Evolutionary conservation across 495 filamentous ascomycete species (phyloP), one percentile per base, ranked within the genome.

Genomic region (Penicillium subrubescens): DNA sequence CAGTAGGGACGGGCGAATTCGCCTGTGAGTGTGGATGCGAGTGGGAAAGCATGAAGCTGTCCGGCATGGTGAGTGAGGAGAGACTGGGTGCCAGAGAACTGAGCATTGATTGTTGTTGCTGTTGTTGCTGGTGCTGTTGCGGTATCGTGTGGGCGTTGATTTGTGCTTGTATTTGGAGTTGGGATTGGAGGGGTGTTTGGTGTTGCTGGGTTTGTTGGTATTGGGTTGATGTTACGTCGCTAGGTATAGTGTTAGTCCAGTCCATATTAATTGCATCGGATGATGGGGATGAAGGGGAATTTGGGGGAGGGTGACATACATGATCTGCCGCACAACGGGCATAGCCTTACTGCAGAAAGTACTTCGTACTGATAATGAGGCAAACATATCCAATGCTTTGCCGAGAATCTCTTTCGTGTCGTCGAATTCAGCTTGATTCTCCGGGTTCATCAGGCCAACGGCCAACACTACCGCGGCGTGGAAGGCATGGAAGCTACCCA

Each of bases 291-390:
- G 41, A 31, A 27, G 21, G 21, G 25, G 15, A 14, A 12, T 33
- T 33, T 8, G 31, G 1, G n/a, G 25, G 25, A 27, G 25, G 25
- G 25, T 27, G 25, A 71, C 74, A 31, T 71, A 79, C 77, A 79
- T 71, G 15, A 80, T 76, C 54, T 77, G 75, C 33, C 76, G 72
- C 12, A 80, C 63, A 23, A 77, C 53, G 1, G 76, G 78, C 8
- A 80, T 75, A 15, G 78, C 78, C 51, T 77, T 80, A 62, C 76
- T 80, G 70, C 78, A 79, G 63, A 80, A 79, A 19, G 68, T 68
- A 51, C 78, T 80, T 34, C 78, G 70, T 37, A 77, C 72, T 14
- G 78, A 80, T 5, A 79, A 67, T 0, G 73, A 70, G n/a, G 78
- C 76, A 44, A 80, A 80, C 29, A 75, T 64, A 34, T 80, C 76